phyloP scores from a whole-genome alignment of 1,284 basidiomycete genomes.

The Termitomyces sp. region DNA sequence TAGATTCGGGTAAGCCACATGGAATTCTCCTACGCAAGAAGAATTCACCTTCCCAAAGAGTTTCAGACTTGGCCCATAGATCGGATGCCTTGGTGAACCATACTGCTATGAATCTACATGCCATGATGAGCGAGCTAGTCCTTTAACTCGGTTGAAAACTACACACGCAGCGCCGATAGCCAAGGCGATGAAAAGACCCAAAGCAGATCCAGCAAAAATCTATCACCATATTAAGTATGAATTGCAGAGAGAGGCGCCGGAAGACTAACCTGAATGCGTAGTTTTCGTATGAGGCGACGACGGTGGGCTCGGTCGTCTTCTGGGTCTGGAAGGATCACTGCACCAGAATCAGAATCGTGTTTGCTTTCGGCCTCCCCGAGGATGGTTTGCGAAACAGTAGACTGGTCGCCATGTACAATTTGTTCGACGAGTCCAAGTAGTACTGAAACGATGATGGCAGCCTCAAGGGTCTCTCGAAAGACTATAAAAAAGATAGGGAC shows the following conservation, averaged over 20 bases:
- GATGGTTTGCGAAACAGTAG: constrained; percentile 14
- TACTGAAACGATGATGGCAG: constrained; percentile 84
- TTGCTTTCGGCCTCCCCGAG: constrained; percentile 20
- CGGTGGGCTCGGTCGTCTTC: constrained; percentile 29
- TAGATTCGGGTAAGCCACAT: constrained; percentile 25
- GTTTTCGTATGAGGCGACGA: constrained; percentile 50
- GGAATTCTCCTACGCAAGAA: not conserved
- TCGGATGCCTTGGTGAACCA: constrained; percentile 77
- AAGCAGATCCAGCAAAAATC: constrained; percentile 75
- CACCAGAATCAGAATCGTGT: constrained; percentile 16
- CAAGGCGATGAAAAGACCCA: constrained; percentile 74
- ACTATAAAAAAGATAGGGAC: constrained; percentile 86
- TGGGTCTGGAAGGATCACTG: constrained; percentile 10
- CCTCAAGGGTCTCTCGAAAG: constrained; percentile 86
- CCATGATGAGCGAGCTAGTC: constrained; percentile 6
- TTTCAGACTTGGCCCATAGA: constrained; percentile 72
- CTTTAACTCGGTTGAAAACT: not conserved
- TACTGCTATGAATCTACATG: constrained; percentile 60
- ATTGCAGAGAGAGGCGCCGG: too few relatives aligned
- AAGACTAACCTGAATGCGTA: constrained; percentile 54
- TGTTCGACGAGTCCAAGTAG: constrained; percentile 83
- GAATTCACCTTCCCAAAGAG: constrained; percentile 57
- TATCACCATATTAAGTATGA: constrained; percentile 25
- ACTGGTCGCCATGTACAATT: constrained; percentile 49
- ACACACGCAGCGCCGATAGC: constrained; percentile 66